Evolutionary conservation across 768 basidiomycete species (phyloP), one percentile per base, ranked within the genome.

Genomic region (Cystofilobasidium capitatum): DNA sequence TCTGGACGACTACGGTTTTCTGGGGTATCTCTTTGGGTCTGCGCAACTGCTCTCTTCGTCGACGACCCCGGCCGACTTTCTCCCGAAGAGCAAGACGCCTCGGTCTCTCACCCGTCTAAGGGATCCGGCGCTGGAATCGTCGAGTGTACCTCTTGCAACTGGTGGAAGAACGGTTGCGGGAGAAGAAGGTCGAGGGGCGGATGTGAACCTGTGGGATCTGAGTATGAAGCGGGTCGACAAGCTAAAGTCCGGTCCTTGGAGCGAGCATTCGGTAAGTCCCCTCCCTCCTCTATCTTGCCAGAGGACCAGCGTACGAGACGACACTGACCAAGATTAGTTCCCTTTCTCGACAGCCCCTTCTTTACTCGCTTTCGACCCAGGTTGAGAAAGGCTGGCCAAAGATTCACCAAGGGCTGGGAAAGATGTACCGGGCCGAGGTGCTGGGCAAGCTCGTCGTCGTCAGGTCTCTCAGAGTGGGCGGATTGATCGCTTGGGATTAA

Each of bases 351-450:
- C 57, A 72, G 71, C 90, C 93, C 5, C 87, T 96, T 71, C 79
- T 98, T 47, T 80, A 92, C 75, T 84, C 87, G 62, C 90, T 97
- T 65, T 90, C 91, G 10, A 82, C 83, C 1, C 86, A 87, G n/a
- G 91, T 94, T 22, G 85, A 85, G n/a, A 49, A 68, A 39, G 85
- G 82, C 70, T 99, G 91, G 91, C 80, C 79, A 55, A 99, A 97
- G 78, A 91, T 91, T 42, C 88, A 91, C 77, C 82, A 83, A 40
- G 92, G 96, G 9, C 75, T 98, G 65, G 84, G 90, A 76, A 96
- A 94, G 79, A 97, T 99, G 94, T 98, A 94, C 76, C 84, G 90
- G 84, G 91, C 86, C 9, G 94, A 99, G 77, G 92, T 97, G 16
- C 80, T 97, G 47, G 85, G 86, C 20, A 97, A 97, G 77, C 83